Percentiles rank a stretch among this genome's conserved stretches.
Evolutionary conservation across 2,329 filamentous ascomycete genomes (phyloP).

Genomic region (Colletotrichum nymphaeae): DNA sequence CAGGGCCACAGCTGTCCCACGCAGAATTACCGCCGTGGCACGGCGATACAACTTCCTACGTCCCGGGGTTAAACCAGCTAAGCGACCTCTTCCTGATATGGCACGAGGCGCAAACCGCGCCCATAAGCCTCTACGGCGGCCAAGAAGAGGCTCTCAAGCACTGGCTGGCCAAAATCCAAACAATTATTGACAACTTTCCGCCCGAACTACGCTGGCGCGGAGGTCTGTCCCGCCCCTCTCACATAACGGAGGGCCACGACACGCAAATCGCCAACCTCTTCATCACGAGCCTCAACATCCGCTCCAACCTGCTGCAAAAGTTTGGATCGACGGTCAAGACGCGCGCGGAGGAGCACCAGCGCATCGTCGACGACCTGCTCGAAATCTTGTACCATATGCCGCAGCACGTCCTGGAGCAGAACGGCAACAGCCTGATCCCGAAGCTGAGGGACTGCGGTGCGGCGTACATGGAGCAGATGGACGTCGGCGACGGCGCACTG

Average conservation of each 20-base stretch:
- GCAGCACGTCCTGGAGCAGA: slow-evolving; percentile 46
- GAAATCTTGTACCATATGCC: slow-evolving; percentile 50
- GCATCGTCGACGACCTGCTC: slow-evolving; percentile 48
- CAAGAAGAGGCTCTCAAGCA: slow-evolving; percentile 27
- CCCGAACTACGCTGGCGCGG: slow-evolving; percentile 50
- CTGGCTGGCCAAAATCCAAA: slow-evolving; percentile 40
- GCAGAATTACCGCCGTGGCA: slow-evolving; percentile 42
- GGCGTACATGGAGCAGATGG: slow-evolving; percentile 44
- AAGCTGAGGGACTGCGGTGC: slow-evolving; percentile 51
- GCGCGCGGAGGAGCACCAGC: slow-evolving; percentile 41
- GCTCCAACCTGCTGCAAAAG: slow-evolving; percentile 50
- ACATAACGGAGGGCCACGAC: slow-evolving; percentile 47
- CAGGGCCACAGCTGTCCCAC: slow-evolving; percentile 21
- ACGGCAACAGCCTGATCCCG: slow-evolving; percentile 47
- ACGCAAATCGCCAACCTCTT: slow-evolving; percentile 51
- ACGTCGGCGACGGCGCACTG: slow-evolving; percentile 18
- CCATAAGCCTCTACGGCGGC: slow-evolving; percentile 22
- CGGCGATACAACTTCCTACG: slow-evolving; percentile 45
- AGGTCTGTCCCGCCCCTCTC: slow-evolving; percentile 44
- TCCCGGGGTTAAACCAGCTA: slow-evolving; percentile 47
- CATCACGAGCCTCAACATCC: slow-evolving; percentile 49
- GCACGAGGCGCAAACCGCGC: slow-evolving; percentile 42
- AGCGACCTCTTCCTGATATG: slow-evolving; percentile 48
- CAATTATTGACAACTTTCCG: slow-evolving; percentile 45
- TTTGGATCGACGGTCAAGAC: slow-evolving; percentile 37